Base-by-base conservation (phyloP, 1,284 basidiomycete genomes). In the Ganoderma lucidum region DNA sequence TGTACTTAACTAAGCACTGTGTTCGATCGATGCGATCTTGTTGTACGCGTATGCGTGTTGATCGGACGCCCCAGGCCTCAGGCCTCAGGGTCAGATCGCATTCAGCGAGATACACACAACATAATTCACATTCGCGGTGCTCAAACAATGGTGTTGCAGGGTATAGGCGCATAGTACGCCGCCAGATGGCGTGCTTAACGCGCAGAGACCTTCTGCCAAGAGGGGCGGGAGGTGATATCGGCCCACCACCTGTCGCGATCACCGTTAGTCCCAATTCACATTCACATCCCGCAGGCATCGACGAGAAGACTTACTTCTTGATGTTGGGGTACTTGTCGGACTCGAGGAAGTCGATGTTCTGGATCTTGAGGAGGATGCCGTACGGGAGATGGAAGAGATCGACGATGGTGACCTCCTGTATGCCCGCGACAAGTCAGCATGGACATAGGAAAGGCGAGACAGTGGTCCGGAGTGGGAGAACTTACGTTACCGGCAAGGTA, bases 331-430 rank as follows among this genome's bases (percentile, higher is more conserved):
- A 64, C 69, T 74, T 74, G 39, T 56, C 70, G 14, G 74, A 70
- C 48, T 70, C 70, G 42, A 81, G 68, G 59, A 73, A 63, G 42
- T 76, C 68, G 55, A 76, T 72, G 44, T 71, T 71, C 39, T 74
- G 65, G 12, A 73, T 65, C 15, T 65, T 69, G 39, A 80, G 67
- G 32, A 76, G 69, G 2, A 72, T n/a, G 2, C 83, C 87, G 66
- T 83, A 83, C 0, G 88, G 82, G 32, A 89, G 74, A 75, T 89
- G 87, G 77, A 83, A 83, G 9, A 90, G 79, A 76, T 90, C 88
- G 9, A 83, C 87, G 9, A 89, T 76, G 3, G 86, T 87, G 65
- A 85, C 3, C 37, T 77, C 76, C 84, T 86, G 60, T 23, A 14
- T 3, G 8, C 48, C 48, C n/a, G 19, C 2, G 2, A 28, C 1